Evolutionary conservation across 345 rosid species (phyloP).

Genomic region (Kernera saxatilis): DNA sequence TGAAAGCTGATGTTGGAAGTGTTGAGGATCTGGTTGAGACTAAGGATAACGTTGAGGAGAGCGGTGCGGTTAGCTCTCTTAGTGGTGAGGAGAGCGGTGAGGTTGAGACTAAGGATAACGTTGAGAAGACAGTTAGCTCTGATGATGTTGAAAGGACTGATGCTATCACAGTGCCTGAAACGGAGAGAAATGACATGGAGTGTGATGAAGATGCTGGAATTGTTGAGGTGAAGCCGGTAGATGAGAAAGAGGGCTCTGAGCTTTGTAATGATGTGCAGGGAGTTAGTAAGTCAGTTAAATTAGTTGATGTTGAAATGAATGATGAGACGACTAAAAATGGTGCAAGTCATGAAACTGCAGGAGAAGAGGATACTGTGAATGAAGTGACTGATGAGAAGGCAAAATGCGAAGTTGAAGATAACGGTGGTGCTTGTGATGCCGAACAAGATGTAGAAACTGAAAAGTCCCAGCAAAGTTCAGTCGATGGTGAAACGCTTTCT

Average conservation of each 20-base stretch:
- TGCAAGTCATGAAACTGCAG: not conserved
- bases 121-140: conserved; percentile 9
- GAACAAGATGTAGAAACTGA: not conserved
- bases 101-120: not conserved
- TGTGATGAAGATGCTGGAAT: not conserved
- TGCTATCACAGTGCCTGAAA: not conserved
- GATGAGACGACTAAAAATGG: not conserved
- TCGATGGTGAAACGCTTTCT: not conserved
- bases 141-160: not conserved
- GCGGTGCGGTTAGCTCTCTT: conserved; percentile 1
- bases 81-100: not conserved
- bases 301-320: no score
- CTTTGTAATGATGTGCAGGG: not conserved
- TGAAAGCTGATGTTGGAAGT: not conserved
- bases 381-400: not conserved
- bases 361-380: not conserved
- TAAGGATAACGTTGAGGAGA: not conserved
- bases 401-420: not conserved
- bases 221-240: not conserved
- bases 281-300: not conserved
- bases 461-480: not conserved
- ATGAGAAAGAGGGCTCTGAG: not conserved
- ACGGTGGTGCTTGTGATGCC: not conserved
- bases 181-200: not conserved
- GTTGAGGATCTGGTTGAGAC: not conserved